phyloP scores from a whole-genome alignment of 129 eudicot genomes.

The carrot (Daucus carota) region DNA sequence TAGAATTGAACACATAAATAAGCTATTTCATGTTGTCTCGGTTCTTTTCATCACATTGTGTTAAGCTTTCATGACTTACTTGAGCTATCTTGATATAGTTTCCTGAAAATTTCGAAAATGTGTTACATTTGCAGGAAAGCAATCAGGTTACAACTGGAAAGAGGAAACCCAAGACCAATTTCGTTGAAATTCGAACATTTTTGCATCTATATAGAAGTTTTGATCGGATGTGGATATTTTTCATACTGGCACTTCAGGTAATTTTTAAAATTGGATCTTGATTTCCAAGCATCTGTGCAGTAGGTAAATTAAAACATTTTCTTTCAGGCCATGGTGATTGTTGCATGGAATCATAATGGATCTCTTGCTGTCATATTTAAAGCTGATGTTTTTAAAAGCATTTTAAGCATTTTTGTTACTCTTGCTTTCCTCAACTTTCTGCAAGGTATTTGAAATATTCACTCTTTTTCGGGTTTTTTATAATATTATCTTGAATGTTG shows the following conservation, averaged over 20 bases:
- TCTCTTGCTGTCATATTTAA: constrained; percentile 51
- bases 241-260: constrained; percentile 87
- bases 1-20: not conserved
- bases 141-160: constrained; percentile 49
- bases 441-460: constrained; percentile 47
- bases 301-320: not conserved
- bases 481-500: not conserved
- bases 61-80: not conserved
- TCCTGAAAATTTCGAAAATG: not conserved
- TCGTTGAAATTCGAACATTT: constrained; percentile 93
- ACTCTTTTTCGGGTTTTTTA: not conserved
- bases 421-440: constrained; percentile 72
- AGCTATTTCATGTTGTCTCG: not conserved
- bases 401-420: constrained; percentile 88
- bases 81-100: not conserved
- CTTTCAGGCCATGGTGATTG: constrained; percentile 84
- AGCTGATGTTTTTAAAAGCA: constrained; percentile 47
- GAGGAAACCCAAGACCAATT: constrained; percentile 82
- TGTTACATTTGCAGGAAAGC: constrained; percentile 36
- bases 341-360: constrained; percentile 81
- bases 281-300: constrained; percentile 3
- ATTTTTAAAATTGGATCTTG: not conserved
- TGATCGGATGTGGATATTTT: constrained; percentile 92
- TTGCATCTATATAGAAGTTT: constrained; percentile 89
- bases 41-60: not conserved